Evolutionary conservation across 768 basidiomycete genomes (phyloP), one percentile per base, ranked within the genome.

Genomic region (Kwoniella heveanensis): DNA sequence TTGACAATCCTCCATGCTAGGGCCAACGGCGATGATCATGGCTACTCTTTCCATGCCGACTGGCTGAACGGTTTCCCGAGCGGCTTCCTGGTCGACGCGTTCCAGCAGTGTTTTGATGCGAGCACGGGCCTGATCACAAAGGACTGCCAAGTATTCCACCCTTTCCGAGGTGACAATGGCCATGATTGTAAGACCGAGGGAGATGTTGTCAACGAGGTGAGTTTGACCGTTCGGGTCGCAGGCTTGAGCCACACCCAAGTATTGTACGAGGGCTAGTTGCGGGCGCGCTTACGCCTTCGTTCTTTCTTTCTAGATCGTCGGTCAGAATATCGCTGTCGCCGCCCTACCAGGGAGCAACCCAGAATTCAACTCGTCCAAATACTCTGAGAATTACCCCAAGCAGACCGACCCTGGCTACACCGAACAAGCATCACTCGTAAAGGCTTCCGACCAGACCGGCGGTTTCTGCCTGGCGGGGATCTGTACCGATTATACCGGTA

Each of bases 51-150:
- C 49, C 71, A 72, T 46, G 62, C 68, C 7, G 71, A 72, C 30
- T 72, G 71, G 71, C 51, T 67, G 13, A 72, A 72, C 36, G 71
- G 70, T 53, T 72, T 59, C 49, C 71, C 71, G 17, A 57, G 12
- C 2, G 68, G 68, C 15, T 65, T 72, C 52, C 57, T 72, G 13
- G 64, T 62, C 30, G 65, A 72, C 15, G 68, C 60, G 6, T 69
- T 59, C 50, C 22, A 69, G 1, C 49, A 67, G 29, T 72, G 71
- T 25, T 53, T 60, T 17, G 63, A 64, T 26, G 36, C 19, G 12
- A 36, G 60, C 27, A 19, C 39, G 0, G 67, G 61, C 7, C 25
- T 36, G 15, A 29, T 63, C 27, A 52, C 15, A 6, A 52, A 27
- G 60, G 46, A 29, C 63, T 68, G 58, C 47, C 44, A 9, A 30